These are phyloP conservation scores for Wickerhamiella galacta DNA, from an alignment of 805 yeast genomes.

Conservation along the genomic window DNA sequence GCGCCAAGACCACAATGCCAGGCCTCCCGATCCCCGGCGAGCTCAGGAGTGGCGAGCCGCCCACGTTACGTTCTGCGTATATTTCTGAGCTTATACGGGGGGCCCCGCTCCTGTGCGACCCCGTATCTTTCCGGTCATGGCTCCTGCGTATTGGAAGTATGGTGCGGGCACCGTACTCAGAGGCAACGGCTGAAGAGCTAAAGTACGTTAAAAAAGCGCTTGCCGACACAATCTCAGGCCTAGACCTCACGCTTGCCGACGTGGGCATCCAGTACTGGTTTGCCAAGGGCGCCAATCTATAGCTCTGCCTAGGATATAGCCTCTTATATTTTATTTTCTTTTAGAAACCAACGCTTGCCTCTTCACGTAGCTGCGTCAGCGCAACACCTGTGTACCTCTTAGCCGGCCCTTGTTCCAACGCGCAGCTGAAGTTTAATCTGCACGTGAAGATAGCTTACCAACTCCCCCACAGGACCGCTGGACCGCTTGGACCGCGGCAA, in stretches of 20 bases:
- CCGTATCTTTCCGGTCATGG: slow-evolving; percentile 30
- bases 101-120: slow-evolving; percentile 34
- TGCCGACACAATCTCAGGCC: slow-evolving; percentile 9
- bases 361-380: too few relatives aligned
- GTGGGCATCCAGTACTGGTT: slow-evolving; percentile 21
- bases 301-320: background rate
- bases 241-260: slow-evolving; percentile 15
- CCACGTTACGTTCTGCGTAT: slow-evolving; percentile 31
- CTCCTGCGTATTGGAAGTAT: slow-evolving; percentile 23
- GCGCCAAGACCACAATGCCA: slow-evolving; percentile 21
- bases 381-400: too few relatives aligned
- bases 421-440: too few relatives aligned
- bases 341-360: too few relatives aligned
- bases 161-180: slow-evolving; percentile 21
- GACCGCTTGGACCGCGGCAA: too few relatives aligned
- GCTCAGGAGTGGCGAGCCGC: slow-evolving; percentile 13
- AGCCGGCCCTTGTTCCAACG: too few relatives aligned
- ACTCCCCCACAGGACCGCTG: too few relatives aligned
- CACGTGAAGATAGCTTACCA: too few relatives aligned
- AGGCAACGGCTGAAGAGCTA: slow-evolving; percentile 8
- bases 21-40: slow-evolving; percentile 22
- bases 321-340: background rate
- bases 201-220: slow-evolving; percentile 11
- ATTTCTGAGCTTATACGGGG: slow-evolving; percentile 32
- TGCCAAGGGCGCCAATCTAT: slow-evolving; percentile 3